These are phyloP conservation scores for Ustilago crameri DNA, from an alignment of 1,284 basidiomycete species.

Conservation along the genomic window DNA sequence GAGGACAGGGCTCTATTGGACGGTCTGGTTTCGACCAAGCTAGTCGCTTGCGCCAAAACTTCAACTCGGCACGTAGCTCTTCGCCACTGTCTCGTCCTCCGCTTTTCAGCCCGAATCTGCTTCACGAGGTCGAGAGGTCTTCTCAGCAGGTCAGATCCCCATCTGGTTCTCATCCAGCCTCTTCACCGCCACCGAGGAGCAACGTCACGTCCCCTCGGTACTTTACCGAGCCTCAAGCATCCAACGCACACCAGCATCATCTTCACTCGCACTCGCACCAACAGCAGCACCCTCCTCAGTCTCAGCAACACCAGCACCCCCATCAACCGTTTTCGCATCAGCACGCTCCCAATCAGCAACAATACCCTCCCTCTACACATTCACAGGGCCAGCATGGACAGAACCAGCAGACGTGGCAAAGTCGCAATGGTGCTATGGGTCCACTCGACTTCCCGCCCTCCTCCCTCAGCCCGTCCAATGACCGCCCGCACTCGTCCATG, in stretches of 20 bases:
- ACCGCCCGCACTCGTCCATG: conserved; percentile 50
- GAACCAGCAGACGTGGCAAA: conserved; percentile 15
- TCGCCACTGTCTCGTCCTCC: conserved; percentile 43
- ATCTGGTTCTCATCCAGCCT: conserved; percentile 35
- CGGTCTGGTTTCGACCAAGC: conserved; percentile 29
- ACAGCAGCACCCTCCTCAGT: conserved; percentile 4
- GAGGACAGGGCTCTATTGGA: conserved; percentile 11
- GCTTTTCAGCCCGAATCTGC: conserved; percentile 37
- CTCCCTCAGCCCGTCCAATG: conserved; percentile 11
- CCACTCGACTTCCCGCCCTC: conserved; percentile 44
- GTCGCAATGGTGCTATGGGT: conserved; percentile 35
- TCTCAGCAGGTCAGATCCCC: conserved; percentile 26
- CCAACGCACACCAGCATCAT: conserved; percentile 19
- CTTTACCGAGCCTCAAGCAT: conserved; percentile 26
- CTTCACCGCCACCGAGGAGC: conserved; percentile 40
- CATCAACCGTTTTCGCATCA: conserved; percentile 9
- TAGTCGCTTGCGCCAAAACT: conserved; percentile 37
- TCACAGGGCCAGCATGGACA: conserved; percentile 9
- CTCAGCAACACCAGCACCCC: conserved; percentile 14
- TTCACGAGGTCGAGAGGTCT: conserved; percentile 32
- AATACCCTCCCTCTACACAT: conserved; percentile 5
- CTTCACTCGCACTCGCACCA: conserved; percentile 17
- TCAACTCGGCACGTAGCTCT: conserved; percentile 38
- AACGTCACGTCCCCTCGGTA: conserved; percentile 42
- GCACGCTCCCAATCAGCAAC: conserved; percentile 5